A percentile compares a stretch with the other conserved stretches of the same genome.
These are phyloP conservation scores for Trametes punicea DNA, from an alignment of 768 basidiomycete genomes.

Conservation along the genomic window DNA sequence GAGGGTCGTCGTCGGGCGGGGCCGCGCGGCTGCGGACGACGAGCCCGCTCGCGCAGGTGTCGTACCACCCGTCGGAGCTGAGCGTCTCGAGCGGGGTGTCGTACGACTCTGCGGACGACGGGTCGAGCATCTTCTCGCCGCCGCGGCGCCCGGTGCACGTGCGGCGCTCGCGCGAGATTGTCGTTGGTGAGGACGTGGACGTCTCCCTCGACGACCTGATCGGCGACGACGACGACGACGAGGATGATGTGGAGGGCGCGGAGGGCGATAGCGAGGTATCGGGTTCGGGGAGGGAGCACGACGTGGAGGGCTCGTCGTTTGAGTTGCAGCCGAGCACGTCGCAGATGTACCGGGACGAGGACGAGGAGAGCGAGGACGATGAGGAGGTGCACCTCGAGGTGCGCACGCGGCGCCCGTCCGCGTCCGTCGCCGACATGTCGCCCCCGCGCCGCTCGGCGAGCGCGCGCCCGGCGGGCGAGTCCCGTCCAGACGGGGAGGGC, in stretches of 20 bases:
- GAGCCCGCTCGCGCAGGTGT: constrained; percentile 38
- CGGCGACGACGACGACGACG: neutral
- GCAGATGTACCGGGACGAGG: constrained; percentile 34
- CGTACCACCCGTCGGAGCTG: constrained; percentile 18
- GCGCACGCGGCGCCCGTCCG: constrained; percentile 27
- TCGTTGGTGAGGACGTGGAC: constrained; percentile 24
- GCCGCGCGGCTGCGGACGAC: constrained; percentile 28
- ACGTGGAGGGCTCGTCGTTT: constrained; percentile 20
- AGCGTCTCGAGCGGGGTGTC: constrained; percentile 16
- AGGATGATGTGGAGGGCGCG: neutral
- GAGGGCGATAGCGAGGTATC: constrained; percentile 21
- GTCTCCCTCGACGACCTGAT: neutral
- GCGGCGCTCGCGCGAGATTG: neutral
- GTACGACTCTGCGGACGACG: constrained; percentile 28
- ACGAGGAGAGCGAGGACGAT: constrained; percentile 39
- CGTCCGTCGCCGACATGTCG: constrained; percentile 18
- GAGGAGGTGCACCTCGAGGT: constrained; percentile 27
- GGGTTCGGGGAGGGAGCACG: too few relatives aligned
- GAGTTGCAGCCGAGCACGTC: constrained; percentile 32
- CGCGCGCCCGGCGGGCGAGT: constrained; percentile 5
- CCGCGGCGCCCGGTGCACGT: neutral
- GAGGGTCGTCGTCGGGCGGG: neutral
- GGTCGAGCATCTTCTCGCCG: constrained; percentile 14
- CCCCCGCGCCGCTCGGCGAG: constrained; percentile 18
- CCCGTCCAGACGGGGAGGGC: neutral